Evolutionary conservation across 2,329 filamentous ascomycete genomes (phyloP), one percentile per base, ranked within the genome.

Genomic region (Dactylellina haptotyla): DNA sequence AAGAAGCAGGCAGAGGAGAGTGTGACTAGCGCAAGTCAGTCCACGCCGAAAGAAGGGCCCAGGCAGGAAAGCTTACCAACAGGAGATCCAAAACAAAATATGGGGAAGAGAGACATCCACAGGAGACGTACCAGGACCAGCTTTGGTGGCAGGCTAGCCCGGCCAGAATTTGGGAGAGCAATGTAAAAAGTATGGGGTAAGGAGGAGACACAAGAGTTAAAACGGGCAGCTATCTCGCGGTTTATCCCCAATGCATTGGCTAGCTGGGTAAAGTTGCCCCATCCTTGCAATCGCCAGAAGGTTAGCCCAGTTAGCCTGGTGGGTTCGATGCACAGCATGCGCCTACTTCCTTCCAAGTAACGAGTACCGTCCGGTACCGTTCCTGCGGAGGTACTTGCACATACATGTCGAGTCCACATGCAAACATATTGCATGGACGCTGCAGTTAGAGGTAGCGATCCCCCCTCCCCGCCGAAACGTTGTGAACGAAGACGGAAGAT

Each of bases 111-210:
- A 58, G 54, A 43, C 25, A 26, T 41, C 20, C 3, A 41, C 43
- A n/a, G 12, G 30, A 50, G 25, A n/a, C 46, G 8, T n/a, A 25
- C 46, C 20, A 50, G 46, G 46, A 16, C 46, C 20, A 50, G 20
- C 26, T 25, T 16, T 12, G 45, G 45, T 12, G n/a, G n/a, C 30
- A 16, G 20, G 26, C 50, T 34, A 54, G 53, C 53, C 34, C 3
- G 23, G 37, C 53, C 18, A 4, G 37, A 14, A 8, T 23, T 16
- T 23, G 37, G 37, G 25, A 46, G 37, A 41, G 12, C n/a, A 20
- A 46, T 18, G 41, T 20, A 14, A 46, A 34, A 45, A 67, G 45
- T 67, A 67, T 67, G 63, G 63, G 63, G 63, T 59, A 67, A 64
- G n/a, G n/a, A n/a, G n/a, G n/a, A n/a, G n/a, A n/a, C n/a, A 58